A percentile compares a stretch with the other conserved stretches of the same genome.
These are phyloP conservation scores for Dianthus caryophyllus DNA, from an alignment of 148 eudicot genomes.

Conservation along the genomic window DNA sequence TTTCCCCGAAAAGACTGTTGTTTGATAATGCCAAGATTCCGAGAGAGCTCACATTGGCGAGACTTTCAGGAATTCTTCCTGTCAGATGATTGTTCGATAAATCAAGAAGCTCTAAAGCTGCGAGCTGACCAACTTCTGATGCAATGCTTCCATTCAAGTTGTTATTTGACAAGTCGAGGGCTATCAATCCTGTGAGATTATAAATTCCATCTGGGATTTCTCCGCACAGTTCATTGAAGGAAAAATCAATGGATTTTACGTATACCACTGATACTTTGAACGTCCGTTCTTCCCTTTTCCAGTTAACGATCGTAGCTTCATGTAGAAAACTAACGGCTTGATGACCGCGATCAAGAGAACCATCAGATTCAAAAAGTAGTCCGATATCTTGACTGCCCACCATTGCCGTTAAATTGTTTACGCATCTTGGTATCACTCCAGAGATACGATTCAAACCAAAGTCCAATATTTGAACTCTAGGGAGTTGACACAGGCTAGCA, in stretches of 20 bases:
- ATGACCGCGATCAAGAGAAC: slow-evolving; percentile 12
- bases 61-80: slow-evolving; percentile 15
- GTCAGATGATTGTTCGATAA: slow-evolving; percentile 11
- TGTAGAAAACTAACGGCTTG: slow-evolving; percentile 6
- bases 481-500: slow-evolving; percentile 14
- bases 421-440: slow-evolving; percentile 13
- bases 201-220: slow-evolving; percentile 14
- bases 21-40: slow-evolving; percentile 16
- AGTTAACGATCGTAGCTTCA: no score
- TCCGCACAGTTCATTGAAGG: no score
- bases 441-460: not conserved
- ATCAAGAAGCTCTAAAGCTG: slow-evolving; percentile 13
- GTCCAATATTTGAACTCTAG: slow-evolving; percentile 16
- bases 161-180: slow-evolving; percentile 15
- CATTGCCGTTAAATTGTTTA: slow-evolving; percentile 10
- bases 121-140: slow-evolving; percentile 5
- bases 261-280: no score
- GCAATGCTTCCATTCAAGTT: slow-evolving; percentile 11
- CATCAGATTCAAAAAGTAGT: not conserved
- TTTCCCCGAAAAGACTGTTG: slow-evolving; percentile 15
- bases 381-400: not conserved
- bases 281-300: no score
- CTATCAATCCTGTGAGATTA: not conserved
- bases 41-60: not conserved
- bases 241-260: no score